phyloP scores from a whole-genome alignment of 75 land plant species.

The Chamaecyparis obtusa region DNA sequence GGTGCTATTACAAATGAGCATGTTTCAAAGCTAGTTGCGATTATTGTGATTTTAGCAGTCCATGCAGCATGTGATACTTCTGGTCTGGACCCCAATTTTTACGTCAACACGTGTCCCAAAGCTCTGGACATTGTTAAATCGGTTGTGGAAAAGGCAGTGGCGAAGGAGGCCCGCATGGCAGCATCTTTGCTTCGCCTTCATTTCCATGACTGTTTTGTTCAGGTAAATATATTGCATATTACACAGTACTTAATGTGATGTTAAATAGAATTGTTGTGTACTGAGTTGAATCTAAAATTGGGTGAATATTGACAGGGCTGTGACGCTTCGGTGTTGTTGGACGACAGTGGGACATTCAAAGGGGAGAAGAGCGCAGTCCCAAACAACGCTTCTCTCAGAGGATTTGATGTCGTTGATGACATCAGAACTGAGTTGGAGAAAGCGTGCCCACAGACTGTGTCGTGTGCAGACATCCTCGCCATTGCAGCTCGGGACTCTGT shows the following conservation, averaged over 20 bases:
- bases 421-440: conserved; percentile 23
- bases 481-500: conserved; percentile 33
- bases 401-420: conserved; percentile 24
- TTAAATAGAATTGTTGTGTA: too few relatives aligned
- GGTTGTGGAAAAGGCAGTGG: conserved; percentile 9
- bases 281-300: neutral
- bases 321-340: conserved; percentile 31
- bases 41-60: neutral
- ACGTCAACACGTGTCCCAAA: neutral
- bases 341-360: conserved; percentile 8
- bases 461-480: conserved; percentile 36
- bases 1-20: neutral
- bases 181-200: conserved; percentile 22
- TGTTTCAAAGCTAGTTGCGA: neutral
- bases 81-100: neutral
- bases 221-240: neutral
- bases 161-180: conserved; percentile 10
- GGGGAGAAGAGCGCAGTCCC: conserved; percentile 31
- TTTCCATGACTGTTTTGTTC: conserved; percentile 38
- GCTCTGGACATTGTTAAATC: neutral
- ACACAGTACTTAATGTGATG: neutral
- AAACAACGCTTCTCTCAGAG: conserved; percentile 21
- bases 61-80: neutral
- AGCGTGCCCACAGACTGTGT: conserved; percentile 18
- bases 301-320: conserved; percentile 17